Evolutionary conservation across 345 rosid genomes (phyloP).

Genomic region (Ailanthus altissimus): DNA sequence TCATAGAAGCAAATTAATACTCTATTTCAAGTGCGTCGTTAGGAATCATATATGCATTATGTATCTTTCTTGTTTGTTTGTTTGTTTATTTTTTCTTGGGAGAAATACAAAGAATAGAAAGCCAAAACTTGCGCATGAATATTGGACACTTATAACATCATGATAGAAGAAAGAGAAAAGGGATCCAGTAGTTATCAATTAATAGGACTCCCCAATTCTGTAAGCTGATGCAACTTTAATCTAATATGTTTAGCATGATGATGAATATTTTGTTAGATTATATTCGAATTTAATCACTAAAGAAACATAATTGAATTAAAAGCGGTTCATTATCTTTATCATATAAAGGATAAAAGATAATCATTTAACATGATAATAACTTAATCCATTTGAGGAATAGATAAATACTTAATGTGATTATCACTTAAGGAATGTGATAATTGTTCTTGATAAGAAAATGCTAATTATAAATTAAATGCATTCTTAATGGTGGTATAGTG

Average conservation of each 20-base stretch:
- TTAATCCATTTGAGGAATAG: too few relatives aligned
- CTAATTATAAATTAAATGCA: too few relatives aligned
- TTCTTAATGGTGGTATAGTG: too few relatives aligned
- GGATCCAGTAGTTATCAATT: constrained; percentile 15
- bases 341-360: too few relatives aligned
- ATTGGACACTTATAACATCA: not conserved
- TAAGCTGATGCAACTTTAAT: not conserved
- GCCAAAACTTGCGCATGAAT: constrained; percentile 14
- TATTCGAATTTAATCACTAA: too few relatives aligned
- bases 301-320: too few relatives aligned
- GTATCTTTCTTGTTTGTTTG: constrained; percentile 15
- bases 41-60: constrained; percentile 15
- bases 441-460: too few relatives aligned
- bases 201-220: constrained; percentile 8
- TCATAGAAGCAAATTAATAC: constrained; percentile 10
- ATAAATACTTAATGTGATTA: too few relatives aligned
- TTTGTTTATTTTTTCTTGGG: not conserved
- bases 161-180: not conserved
- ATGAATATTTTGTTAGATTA: too few relatives aligned
- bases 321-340: too few relatives aligned
- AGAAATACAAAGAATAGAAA: not conserved
- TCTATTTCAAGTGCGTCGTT: constrained; percentile 22
- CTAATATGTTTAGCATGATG: not conserved
- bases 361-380: too few relatives aligned
- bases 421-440: too few relatives aligned